A percentile compares a stretch with the other conserved stretches of the same genome.
phyloP scores from a whole-genome alignment of 148 eudicot species.

The Rhododendron henanense region DNA sequence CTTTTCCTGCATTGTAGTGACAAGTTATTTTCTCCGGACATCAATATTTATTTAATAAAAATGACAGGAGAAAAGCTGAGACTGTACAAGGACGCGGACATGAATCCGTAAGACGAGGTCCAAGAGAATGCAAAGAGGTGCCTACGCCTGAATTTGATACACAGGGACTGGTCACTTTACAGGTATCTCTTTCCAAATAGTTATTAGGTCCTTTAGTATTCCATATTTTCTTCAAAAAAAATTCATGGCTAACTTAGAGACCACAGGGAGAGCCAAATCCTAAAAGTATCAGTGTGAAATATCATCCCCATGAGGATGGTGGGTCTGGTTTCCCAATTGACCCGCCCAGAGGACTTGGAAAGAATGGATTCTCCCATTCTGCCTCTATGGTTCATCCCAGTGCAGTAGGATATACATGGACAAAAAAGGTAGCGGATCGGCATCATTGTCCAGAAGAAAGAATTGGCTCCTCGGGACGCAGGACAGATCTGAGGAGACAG shows the following conservation, averaged over 20 bases:
- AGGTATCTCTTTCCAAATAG: constrained; percentile 13
- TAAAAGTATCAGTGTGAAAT: constrained; percentile 28
- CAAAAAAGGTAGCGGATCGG: constrained; percentile 35
- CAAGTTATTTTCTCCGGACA: neutral
- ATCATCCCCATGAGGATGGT: constrained; percentile 31
- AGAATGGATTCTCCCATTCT: constrained; percentile 39
- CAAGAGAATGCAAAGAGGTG: constrained; percentile 36
- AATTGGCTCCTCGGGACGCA: constrained; percentile 27
- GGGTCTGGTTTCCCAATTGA: constrained; percentile 35
- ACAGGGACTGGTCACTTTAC: constrained; percentile 32
- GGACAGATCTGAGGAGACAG: constrained; percentile 37
- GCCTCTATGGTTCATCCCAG: constrained; percentile 64
- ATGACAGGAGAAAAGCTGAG: constrained; percentile 54
- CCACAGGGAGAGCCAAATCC: constrained; percentile 32
- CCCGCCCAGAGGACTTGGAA: constrained; percentile 25
- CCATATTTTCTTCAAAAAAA: neutral
- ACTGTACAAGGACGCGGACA: constrained; percentile 56
- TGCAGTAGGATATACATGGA: constrained; percentile 41
- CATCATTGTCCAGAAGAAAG: constrained; percentile 23
- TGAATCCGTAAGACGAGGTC: constrained; percentile 44
- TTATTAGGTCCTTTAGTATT: neutral
- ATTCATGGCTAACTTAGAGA: constrained; percentile 5
- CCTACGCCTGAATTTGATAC: constrained; percentile 33
- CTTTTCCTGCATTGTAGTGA: neutral
- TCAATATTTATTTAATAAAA: neutral